Evolutionary conservation across 164 flowering plant genomes (phyloP).

Genomic region (Vitis cinerea): DNA sequence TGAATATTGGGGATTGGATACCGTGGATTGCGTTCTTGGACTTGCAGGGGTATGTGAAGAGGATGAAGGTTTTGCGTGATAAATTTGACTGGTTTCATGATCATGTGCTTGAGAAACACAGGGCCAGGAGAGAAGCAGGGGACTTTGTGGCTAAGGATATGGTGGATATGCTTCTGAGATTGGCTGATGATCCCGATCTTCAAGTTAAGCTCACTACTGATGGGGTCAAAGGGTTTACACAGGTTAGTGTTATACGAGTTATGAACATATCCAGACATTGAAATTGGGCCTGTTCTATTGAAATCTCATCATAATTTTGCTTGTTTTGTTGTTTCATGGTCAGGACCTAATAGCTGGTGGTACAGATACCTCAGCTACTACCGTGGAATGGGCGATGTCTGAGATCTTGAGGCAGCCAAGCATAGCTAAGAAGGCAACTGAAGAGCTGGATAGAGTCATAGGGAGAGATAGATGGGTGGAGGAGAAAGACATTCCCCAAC

Average conservation of each 20-base stretch:
- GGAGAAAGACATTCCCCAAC: conserved; percentile 10
- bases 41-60: conserved; percentile 25
- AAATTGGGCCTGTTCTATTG: too few species aligned
- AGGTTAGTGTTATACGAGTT: neutral
- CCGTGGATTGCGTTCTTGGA: conserved; percentile 21
- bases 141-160: conserved; percentile 14
- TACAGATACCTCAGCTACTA: too few species aligned
- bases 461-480: conserved; percentile 21
- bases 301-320: too few species aligned
- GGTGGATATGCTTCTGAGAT: conserved; percentile 25
- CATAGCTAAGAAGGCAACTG: neutral
- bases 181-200: conserved; percentile 22
- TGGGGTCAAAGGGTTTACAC: conserved; percentile 19
- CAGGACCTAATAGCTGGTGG: too few species aligned
- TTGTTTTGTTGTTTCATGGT: too few species aligned
- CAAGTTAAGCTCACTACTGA: conserved; percentile 19
- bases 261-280: too few species aligned
- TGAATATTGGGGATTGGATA: conserved; percentile 23
- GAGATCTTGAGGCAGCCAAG: too few species aligned
- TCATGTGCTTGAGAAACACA: conserved; percentile 20
- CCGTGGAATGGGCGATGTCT: too few species aligned
- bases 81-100: conserved; percentile 18
- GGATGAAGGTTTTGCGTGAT: conserved; percentile 19
- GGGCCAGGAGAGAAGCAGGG: neutral
- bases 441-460: conserved; percentile 15